Evolutionary conservation across 148 eudicot species (phyloP).

Genomic region (Limonium bicolor): DNA sequence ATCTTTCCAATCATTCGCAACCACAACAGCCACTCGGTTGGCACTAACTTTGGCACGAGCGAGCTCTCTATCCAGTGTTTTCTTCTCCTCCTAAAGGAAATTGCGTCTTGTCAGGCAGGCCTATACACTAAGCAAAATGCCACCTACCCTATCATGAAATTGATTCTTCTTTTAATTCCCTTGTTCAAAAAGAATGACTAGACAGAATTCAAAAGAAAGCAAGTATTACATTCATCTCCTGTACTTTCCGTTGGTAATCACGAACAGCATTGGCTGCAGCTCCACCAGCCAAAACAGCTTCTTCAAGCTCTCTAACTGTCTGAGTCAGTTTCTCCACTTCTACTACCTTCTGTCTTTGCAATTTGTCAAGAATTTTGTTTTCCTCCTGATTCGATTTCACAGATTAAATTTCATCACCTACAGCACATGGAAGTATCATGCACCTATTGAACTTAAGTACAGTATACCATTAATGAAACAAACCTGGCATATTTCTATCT

Average conservation of each 20-base stretch:
- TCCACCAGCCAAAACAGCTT: slow-evolving; percentile 95
- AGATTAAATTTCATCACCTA: background rate
- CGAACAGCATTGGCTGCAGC: slow-evolving; percentile 99
- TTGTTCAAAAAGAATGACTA: background rate
- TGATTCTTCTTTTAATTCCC: no score
- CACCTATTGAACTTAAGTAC: background rate
- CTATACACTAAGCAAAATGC: background rate
- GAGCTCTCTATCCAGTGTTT: slow-evolving; percentile 72
- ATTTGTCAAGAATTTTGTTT: slow-evolving; percentile 78
- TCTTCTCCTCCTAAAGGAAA: slow-evolving; percentile 65
- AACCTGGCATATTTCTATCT: slow-evolving; percentile 97
- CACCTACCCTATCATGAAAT: background rate
- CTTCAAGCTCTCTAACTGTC: slow-evolving; percentile 90
- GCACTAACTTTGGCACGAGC: slow-evolving; percentile 92
- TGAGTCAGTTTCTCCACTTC: slow-evolving; percentile 94
- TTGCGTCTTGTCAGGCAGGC: slow-evolving; percentile 1
- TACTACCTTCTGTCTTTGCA: slow-evolving; percentile 86
- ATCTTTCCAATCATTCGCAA: slow-evolving; percentile 99
- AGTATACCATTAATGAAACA: slow-evolving; percentile 5
- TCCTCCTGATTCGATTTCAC: slow-evolving; percentile 56
- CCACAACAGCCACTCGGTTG: slow-evolving; percentile 88
- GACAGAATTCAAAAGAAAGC: background rate
- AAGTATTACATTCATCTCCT: slow-evolving; percentile 68
- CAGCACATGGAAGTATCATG: background rate
- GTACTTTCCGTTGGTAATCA: slow-evolving; percentile 89